phyloP scores from a whole-genome alignment of 2,329 filamentous ascomycete genomes.

The Venturia asperata region DNA sequence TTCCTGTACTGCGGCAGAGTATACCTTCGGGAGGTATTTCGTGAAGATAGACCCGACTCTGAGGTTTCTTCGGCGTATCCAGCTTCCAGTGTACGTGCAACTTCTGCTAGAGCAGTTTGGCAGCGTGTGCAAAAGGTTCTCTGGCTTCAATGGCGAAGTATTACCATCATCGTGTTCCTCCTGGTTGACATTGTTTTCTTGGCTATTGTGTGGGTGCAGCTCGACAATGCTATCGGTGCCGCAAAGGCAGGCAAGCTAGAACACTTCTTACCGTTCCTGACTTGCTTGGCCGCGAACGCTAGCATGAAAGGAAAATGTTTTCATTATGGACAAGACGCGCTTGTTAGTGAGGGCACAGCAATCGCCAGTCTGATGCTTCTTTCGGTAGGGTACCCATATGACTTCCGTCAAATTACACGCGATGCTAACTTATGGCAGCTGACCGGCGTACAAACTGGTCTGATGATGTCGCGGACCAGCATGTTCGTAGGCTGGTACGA shows the following conservation, averaged over 20 bases:
- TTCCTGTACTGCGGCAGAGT: slow-evolving; percentile 85
- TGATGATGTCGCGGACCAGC: slow-evolving; percentile 75
- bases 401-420: slow-evolving; percentile 15
- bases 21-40: slow-evolving; percentile 72
- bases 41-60: slow-evolving; percentile 62
- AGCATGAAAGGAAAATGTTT: slow-evolving; percentile 63
- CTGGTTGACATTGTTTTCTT: slow-evolving; percentile 91
- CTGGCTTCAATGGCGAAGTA: slow-evolving; percentile 88
- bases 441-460: slow-evolving; percentile 76
- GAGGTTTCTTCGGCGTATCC: slow-evolving; percentile 61
- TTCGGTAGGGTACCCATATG: slow-evolving; percentile 50
- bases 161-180: slow-evolving; percentile 83
- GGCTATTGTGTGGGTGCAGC: slow-evolving; percentile 79
- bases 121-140: slow-evolving; percentile 79
- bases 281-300: slow-evolving; percentile 53
- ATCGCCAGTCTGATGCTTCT: slow-evolving; percentile 77
- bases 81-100: slow-evolving; percentile 65
- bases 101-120: slow-evolving; percentile 81
- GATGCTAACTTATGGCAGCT: slow-evolving; percentile 31
- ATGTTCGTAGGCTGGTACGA: slow-evolving; percentile 82
- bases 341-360: slow-evolving; percentile 69
- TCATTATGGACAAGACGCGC: slow-evolving; percentile 50
- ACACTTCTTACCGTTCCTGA: slow-evolving; percentile 59
- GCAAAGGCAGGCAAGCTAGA: slow-evolving; percentile 47
- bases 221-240: slow-evolving; percentile 62